Base-by-base conservation (phyloP, 2,329 filamentous ascomycete genomes). In the Pyrenophora graminea region DNA sequence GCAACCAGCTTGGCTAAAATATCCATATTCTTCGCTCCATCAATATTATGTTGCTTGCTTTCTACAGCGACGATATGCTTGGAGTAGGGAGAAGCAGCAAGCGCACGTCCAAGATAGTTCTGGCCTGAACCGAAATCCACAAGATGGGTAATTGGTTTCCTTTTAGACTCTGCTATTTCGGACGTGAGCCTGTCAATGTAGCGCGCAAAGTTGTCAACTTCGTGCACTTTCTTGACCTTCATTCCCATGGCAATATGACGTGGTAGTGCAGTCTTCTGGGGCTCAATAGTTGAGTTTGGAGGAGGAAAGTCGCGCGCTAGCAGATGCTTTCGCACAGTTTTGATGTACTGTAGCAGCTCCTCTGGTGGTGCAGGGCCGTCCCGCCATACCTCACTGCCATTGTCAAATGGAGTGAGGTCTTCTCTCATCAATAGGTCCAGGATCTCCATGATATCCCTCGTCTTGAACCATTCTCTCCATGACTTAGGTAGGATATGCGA, bases 121-220 rank as follows among this genome's bases (percentile, higher is more conserved):
- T 97, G 93, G 0, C 94, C 94, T 45, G 91, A 96, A 23, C 94
- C 94, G 73, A 97, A 96, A 74, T 99, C 94, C 41, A 97, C 87
- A 51, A 96, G 85, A 75, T 97, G 92, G 0, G 91, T 90, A 53
- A 97, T 86, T 6, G 70, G 67, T 7, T 49, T 74, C 62, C 47
- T 68, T 9, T 60, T 55, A 3, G 63, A 59, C 1, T 53, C 52
- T 36, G 58, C 58, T 36, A 87, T 81, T 1, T 83, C 76, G 2
- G 77, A 68, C 3, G 83, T 80, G 19, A 96, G 81, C 23, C 82
- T 80, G 46, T 90, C 82, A 45, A 97, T 84, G 64, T 93, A 97
- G 56, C 83, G 83, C n/a, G 93, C 89, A 67, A 97, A 97, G 67
- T 94, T 86, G 53, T 86, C 83, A 27, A 97, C 94, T 76, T 99